These are phyloP conservation scores for Sarocladium brachiariae DNA, from an alignment of 2,329 filamentous ascomycete species.

Conservation along the genomic window DNA sequence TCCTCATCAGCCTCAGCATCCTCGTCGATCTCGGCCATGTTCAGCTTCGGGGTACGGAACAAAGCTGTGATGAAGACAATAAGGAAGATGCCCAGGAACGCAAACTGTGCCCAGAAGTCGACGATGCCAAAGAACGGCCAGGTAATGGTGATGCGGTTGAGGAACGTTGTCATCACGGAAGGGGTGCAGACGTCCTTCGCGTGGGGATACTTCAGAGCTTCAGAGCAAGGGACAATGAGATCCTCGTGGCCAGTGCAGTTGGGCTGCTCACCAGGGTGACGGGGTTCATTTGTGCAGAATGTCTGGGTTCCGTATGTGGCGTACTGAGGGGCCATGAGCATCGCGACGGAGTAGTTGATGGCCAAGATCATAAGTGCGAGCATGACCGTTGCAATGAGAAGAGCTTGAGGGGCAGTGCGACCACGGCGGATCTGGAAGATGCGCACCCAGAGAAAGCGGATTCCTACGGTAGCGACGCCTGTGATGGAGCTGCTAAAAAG, in stretches of 20 bases:
- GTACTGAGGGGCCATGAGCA: slow-evolving; percentile 94
- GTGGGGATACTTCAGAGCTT: slow-evolving; percentile 62
- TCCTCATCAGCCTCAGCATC: slow-evolving; percentile 91
- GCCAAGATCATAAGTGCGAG: slow-evolving; percentile 83
- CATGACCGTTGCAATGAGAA: slow-evolving; percentile 86
- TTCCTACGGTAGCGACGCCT: slow-evolving; percentile 79
- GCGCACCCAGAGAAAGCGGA: slow-evolving; percentile 91
- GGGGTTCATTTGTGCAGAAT: slow-evolving; percentile 71
- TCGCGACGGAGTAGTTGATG: slow-evolving; percentile 86
- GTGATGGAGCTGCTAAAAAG: slow-evolving; percentile 85
- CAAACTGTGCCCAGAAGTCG: slow-evolving; percentile 96
- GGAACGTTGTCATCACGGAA: slow-evolving; percentile 82
- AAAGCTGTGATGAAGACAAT: slow-evolving; percentile 73
- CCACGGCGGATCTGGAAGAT: slow-evolving; percentile 89
- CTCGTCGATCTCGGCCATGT: slow-evolving; percentile 73
- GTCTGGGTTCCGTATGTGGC: slow-evolving; percentile 90
- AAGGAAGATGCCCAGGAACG: slow-evolving; percentile 77
- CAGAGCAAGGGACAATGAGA: slow-evolving; percentile 75
- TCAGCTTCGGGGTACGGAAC: slow-evolving; percentile 71
- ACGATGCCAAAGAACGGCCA: slow-evolving; percentile 92
- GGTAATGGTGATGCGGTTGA: slow-evolving; percentile 87
- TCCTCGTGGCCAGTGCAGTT: slow-evolving; percentile 67
- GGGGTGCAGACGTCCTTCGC: slow-evolving; percentile 82
- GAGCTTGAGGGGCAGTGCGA: slow-evolving; percentile 82
- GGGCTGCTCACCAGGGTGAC: slow-evolving; percentile 56